phyloP scores from a whole-genome alignment of 2,329 filamentous ascomycete species.

The Pyrenophora tritici-repentis region DNA sequence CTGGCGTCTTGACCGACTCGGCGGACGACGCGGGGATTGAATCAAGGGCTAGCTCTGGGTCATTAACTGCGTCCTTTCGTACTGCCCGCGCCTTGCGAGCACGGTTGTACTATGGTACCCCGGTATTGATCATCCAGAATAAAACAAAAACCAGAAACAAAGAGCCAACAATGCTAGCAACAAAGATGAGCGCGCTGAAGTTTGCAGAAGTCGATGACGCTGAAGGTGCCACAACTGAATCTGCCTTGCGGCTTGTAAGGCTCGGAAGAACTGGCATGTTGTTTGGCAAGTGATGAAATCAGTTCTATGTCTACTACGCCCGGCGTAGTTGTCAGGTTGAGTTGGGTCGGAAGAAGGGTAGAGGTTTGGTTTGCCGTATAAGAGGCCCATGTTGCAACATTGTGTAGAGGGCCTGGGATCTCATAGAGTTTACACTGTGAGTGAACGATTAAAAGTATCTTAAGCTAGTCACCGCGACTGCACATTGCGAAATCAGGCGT shows the following conservation, averaged over 20 bases:
- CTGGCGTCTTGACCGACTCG: background rate
- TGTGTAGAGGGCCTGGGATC: no score
- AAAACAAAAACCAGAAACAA: background rate
- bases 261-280: background rate
- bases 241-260: background rate
- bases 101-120: background rate
- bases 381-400: no score
- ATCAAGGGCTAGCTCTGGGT: background rate
- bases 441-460: no score
- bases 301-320: no score
- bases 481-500: no score
- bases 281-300: background rate
- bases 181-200: background rate
- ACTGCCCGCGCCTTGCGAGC: background rate
- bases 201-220: background rate
- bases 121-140: background rate
- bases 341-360: no score
- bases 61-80: background rate
- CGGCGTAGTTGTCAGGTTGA: no score
- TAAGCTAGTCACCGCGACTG: no score
- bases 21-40: background rate
- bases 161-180: background rate
- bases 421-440: no score
- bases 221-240: background rate
- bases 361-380: no score